Evolutionary conservation across 2,329 filamentous ascomycete species (phyloP), one percentile per base, ranked within the genome.

Genomic region (Pseudogymnoascus sp.): DNA sequence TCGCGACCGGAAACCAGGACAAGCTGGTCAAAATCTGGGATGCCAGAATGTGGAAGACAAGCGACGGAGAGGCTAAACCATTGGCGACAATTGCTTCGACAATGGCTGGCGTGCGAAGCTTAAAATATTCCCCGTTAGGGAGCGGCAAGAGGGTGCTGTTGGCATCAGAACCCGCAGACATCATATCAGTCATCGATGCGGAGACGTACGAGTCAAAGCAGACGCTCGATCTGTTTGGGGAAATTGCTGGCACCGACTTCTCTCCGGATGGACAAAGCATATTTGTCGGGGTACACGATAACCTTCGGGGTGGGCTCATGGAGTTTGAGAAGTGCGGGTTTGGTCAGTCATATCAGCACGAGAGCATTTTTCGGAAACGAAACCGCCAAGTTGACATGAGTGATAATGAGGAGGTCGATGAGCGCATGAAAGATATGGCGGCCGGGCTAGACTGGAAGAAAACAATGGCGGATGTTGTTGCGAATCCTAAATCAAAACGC

Each of bases 1-100:
- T 92, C 18, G 89, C 89, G 11, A 92, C 89, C 0, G 89, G 86
- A 20, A 87, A 87, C 64, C 89, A 93, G 72, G 89, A 93, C 72
- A 86, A 81, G 70, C 81, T 79, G 28, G 80, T 92, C 66, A 84
- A 86, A 65, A 84, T 93, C 57, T 92, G 87, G 85, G 89, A 93
- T 70, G 86, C 88, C 6, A 81, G 89, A 7, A 84, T 82, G 60
- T 90, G 87, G 86, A 79, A 75, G 47, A 75, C 79, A 60, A 79
- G 79, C 7, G 74, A 79, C 4, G 83, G 83, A 5, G 60, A 69
- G 20, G 74, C 77, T 58, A 74, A 66, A 2, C 78, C 83, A 0
- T 67, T 87, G 7, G 76, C 77, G 16, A 81, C 81, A 9, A 76
- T 92, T 22, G 77, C 80, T 41, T 83, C 83, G 22, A 82, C 87